Evolutionary conservation across 768 basidiomycete genomes (phyloP), one percentile per base, ranked within the genome.

Genomic region (Kwoniella botswanensis): DNA sequence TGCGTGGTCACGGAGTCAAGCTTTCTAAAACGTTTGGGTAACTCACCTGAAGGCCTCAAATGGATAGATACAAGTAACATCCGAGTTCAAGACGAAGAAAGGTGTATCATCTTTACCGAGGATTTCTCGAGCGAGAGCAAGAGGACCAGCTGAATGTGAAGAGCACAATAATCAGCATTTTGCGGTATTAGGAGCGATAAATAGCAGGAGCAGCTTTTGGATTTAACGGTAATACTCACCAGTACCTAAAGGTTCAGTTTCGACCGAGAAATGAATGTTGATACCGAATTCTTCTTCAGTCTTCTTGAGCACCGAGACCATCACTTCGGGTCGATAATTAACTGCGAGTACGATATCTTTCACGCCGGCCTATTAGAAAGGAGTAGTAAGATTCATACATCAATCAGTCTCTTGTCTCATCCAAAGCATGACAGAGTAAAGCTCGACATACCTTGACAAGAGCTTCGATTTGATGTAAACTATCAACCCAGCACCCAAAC

Each of bases 51-150:
- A 84, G n/a, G 82, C 82, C 74, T 85, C 85, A 76, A 86, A 86
- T 56, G 86, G 86, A 78, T 86, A 86, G 44, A 85, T 80, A 80
- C 86, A 86, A 72, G 85, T 86, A 55, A 86, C 85, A 71, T 86
- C 86, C 18, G 86, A 85, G 84, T 86, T 86, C 77, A 86, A 83
- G 58, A 86, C 86, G 73, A 86, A 86, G 85, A 86, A 86, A n/a
- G 86, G 86, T 13, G 83, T 82, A 72, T 86, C 85, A 75, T 86
- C 85, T 76, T 86, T 86, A 77, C 83, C 85, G 60, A 86, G 82
- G 70, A 86, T 83, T 50, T 86, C 84, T 18, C 83, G 76, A 11
- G 86, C 86, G 64, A 86, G 83, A 29, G 85, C 85, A 35, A 86
- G 83, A 43, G 86, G 86, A 59, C 86, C 86, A 73, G 86, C 86